These are phyloP conservation scores for Annulohypoxylon truncatum DNA, from an alignment of 2,329 filamentous ascomycete genomes.

Conservation along the genomic window DNA sequence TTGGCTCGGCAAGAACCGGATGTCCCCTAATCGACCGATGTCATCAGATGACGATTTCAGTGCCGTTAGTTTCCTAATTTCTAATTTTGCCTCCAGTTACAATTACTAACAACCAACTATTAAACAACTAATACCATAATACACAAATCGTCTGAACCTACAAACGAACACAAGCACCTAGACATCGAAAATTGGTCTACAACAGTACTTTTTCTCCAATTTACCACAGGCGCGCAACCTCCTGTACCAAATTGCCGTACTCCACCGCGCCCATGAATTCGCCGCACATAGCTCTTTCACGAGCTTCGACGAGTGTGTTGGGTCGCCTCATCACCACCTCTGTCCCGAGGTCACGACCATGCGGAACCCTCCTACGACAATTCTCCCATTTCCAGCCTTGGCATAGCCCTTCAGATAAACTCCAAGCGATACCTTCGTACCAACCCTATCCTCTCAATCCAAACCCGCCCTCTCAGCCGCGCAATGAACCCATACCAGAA, in stretches of 20 bases:
- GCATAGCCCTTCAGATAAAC: conserved; percentile 46
- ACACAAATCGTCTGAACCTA: background rate
- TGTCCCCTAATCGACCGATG: conserved; percentile 43
- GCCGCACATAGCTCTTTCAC: conserved; percentile 50
- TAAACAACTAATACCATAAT: background rate
- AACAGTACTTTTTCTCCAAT: background rate
- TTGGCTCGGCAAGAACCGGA: conserved; percentile 55
- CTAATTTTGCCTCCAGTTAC: conserved; percentile 11
- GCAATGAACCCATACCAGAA: conserved; percentile 59
- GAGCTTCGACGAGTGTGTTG: conserved; percentile 47
- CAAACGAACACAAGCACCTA: background rate
- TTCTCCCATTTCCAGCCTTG: conserved; percentile 53
- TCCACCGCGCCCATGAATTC: conserved; percentile 55
- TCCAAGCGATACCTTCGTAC: conserved; percentile 54
- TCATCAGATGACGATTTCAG: conserved; percentile 42
- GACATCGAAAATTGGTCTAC: background rate
- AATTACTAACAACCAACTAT: background rate
- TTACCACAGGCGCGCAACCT: background rate
- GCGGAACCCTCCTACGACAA: conserved; percentile 56
- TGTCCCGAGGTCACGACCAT: conserved; percentile 55
- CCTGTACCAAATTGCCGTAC: background rate
- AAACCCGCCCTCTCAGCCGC: conserved; percentile 54
- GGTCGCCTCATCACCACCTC: conserved; percentile 51
- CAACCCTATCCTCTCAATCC: conserved; percentile 64
- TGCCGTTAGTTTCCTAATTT: conserved; percentile 27